These are phyloP conservation scores for Coemansia erecta DNA, from an alignment of 192 early-diverging fungal species.

Conservation along the genomic window DNA sequence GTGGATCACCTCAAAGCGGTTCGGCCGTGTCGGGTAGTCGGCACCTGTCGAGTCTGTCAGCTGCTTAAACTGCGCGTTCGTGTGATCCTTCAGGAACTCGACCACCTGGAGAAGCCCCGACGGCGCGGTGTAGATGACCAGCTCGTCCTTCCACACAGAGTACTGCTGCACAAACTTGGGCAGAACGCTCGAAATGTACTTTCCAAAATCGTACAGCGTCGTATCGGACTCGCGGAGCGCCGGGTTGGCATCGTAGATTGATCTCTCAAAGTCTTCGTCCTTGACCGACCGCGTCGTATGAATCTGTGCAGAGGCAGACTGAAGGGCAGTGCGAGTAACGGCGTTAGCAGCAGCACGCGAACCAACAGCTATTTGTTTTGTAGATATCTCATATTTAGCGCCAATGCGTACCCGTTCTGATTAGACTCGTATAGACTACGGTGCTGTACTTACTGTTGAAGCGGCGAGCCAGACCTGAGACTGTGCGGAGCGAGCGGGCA, in stretches of 20 bases:
- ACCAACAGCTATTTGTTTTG: conserved; percentile 4
- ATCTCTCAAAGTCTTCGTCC: conserved; percentile 39
- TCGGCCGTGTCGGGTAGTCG: conserved; percentile 85
- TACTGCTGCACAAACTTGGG: conserved; percentile 98
- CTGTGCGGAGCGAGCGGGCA: conserved; percentile 18
- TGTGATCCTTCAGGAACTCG: conserved; percentile 92
- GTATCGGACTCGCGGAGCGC: conserved; percentile 33
- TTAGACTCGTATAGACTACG: not conserved
- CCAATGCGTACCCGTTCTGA: not conserved
- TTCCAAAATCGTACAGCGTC: conserved; percentile 79
- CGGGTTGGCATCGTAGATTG: conserved; percentile 39
- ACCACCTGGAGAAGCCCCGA: conserved; percentile 72
- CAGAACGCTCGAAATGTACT: conserved; percentile 78
- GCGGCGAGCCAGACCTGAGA: conserved; percentile 16
- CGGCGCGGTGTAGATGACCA: conserved; percentile 92
- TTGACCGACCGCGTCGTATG: conserved; percentile 24
- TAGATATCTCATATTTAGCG: not conserved
- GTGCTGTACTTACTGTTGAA: conserved; percentile 26
- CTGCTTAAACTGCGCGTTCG: conserved; percentile 89
- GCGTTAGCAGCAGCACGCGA: not conserved
- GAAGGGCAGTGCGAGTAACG: not conserved
- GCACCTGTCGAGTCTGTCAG: conserved; percentile 84
- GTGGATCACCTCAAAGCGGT: conserved; percentile 98
- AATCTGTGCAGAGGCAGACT: conserved; percentile 12
- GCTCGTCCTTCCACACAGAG: conserved; percentile 96